These are phyloP conservation scores for Symbiodinium natans DNA, from an alignment of 73 alveolate species.

Conservation along the genomic window DNA sequence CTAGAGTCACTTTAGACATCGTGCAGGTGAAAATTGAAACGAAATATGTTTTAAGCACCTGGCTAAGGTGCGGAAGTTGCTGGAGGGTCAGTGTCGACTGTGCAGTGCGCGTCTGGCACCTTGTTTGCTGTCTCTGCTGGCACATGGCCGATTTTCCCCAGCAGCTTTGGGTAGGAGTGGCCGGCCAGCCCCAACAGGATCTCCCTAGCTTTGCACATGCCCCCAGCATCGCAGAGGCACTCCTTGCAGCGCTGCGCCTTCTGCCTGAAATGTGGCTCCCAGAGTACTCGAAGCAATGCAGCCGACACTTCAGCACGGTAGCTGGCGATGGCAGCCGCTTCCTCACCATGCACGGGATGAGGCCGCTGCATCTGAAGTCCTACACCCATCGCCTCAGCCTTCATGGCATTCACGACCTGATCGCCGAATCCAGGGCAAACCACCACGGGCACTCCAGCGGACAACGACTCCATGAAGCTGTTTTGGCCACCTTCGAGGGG, in stretches of 20 bases:
- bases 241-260: constrained; percentile 37
- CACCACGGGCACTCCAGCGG: constrained; percentile 78
- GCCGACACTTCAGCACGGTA: constrained; percentile 2
- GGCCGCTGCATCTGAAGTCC: constrained; percentile 79
- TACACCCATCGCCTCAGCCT: constrained; percentile 32
- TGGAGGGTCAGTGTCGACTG: neutral
- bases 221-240: constrained; percentile 18
- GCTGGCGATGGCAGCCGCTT: constrained; percentile 19
- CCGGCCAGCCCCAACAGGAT: neutral
- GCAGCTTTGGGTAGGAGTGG: neutral
- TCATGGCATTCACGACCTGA: constrained; percentile 73
- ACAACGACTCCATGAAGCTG: constrained; percentile 83
- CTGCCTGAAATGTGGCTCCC: constrained; percentile 26
- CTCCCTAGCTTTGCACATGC: neutral
- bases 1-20: no score
- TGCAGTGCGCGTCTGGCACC: neutral
- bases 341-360: constrained; percentile 69
- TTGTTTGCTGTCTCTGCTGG: neutral
- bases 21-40: no score
- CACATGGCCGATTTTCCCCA: neutral
- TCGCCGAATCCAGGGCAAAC: constrained; percentile 87
- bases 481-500: no score
- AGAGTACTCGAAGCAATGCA: constrained; percentile 42
- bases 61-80: neutral
- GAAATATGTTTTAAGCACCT: neutral